These are phyloP conservation scores for Septoria linicola DNA, from an alignment of 2,329 filamentous ascomycete genomes.

Conservation along the genomic window DNA sequence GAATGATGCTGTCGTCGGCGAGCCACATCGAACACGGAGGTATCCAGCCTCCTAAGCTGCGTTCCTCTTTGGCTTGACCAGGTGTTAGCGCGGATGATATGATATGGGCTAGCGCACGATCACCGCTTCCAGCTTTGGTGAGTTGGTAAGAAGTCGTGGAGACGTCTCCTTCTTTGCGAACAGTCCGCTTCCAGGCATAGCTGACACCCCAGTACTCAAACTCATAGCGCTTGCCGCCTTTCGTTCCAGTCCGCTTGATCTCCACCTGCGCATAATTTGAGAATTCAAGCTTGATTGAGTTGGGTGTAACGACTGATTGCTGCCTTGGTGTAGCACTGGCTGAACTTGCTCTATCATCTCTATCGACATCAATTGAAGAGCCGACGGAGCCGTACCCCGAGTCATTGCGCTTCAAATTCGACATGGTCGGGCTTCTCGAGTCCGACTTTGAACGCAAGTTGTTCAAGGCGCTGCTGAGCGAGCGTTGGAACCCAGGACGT, in stretches of 20 bases:
- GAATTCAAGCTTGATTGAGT: slow-evolving; percentile 87
- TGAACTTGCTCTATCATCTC: slow-evolving; percentile 53
- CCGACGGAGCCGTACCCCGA: slow-evolving; percentile 55
- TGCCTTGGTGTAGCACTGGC: slow-evolving; percentile 12
- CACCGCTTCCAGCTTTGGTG: slow-evolving; percentile 63
- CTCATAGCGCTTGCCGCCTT: slow-evolving; percentile 73
- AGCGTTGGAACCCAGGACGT: slow-evolving; percentile 56
- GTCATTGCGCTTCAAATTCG: slow-evolving; percentile 55
- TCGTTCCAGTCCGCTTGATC: slow-evolving; percentile 66
- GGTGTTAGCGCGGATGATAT: slow-evolving; percentile 74
- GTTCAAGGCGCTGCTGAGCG: slow-evolving; percentile 60
- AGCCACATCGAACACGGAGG: slow-evolving; percentile 91
- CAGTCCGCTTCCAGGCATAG: slow-evolving; percentile 79
- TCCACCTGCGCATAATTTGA: slow-evolving; percentile 96
- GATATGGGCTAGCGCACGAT: slow-evolving; percentile 74
- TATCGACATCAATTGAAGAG: slow-evolving; percentile 40
- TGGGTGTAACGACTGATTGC: slow-evolving; percentile 37
- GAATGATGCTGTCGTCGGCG: slow-evolving; percentile 68
- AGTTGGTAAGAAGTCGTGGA: slow-evolving; percentile 76
- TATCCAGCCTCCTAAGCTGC: slow-evolving; percentile 80
- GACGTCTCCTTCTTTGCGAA: slow-evolving; percentile 63
- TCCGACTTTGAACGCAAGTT: slow-evolving; percentile 58
- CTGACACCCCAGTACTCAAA: slow-evolving; percentile 90
- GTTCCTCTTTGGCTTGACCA: slow-evolving; percentile 68
- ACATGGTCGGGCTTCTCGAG: slow-evolving; percentile 42